Evolutionary conservation across 2,329 filamentous ascomycete genomes (phyloP).

Genomic region (Hymenoscyphus scutula): DNA sequence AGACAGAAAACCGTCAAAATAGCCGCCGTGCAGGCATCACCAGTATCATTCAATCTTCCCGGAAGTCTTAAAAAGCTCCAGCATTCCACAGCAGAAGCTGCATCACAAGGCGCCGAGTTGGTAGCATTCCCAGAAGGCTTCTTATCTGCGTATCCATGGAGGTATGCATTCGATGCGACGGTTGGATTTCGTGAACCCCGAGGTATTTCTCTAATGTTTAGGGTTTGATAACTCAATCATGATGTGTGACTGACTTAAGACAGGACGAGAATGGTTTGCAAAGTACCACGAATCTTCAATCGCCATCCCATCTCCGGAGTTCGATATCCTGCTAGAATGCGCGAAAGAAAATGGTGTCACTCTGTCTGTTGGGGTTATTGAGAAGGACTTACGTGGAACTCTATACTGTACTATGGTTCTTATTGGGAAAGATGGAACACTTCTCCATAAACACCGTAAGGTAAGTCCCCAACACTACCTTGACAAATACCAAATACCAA

Average conservation of each 20-base stretch:
- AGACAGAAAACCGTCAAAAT: constrained; percentile 36
- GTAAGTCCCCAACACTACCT: constrained; percentile 24
- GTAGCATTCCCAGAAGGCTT: constrained; percentile 44
- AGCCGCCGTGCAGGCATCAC: constrained; percentile 42
- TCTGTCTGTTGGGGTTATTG: constrained; percentile 42
- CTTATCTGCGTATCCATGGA: constrained; percentile 44
- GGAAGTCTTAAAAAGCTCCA: constrained; percentile 40
- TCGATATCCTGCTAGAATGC: constrained; percentile 36
- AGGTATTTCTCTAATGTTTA: constrained; percentile 37
- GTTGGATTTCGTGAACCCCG: constrained; percentile 41
- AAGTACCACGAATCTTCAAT: constrained; percentile 42
- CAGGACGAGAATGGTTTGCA: constrained; percentile 42
- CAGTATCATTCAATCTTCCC: constrained; percentile 40
- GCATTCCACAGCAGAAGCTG: constrained; percentile 38
- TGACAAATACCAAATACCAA: neutral
- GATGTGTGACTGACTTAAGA: neutral
- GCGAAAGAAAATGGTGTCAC: constrained; percentile 39
- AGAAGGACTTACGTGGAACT: constrained; percentile 39
- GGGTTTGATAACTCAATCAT: too few species aligned
- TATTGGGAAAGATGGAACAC: constrained; percentile 38
- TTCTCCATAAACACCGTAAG: constrained; percentile 41
- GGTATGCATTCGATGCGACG: constrained; percentile 44
- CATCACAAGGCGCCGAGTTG: constrained; percentile 39
- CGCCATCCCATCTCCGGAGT: constrained; percentile 40
- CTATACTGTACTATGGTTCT: constrained; percentile 43